phyloP scores from a whole-genome alignment of 495 filamentous ascomycete genomes.

The Coniosporium apollinis region DNA sequence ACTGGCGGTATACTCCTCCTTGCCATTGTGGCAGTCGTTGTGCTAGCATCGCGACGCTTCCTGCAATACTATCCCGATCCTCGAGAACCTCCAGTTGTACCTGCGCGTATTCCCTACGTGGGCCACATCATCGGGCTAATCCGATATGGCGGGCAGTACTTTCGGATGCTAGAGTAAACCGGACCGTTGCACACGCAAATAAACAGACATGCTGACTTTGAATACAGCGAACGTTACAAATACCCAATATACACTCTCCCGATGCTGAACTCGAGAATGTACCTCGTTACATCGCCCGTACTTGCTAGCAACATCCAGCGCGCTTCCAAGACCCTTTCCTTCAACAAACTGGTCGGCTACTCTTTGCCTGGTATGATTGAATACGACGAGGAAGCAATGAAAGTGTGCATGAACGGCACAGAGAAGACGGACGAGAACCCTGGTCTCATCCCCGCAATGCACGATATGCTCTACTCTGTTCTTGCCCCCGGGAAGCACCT shows the following conservation, averaged over 20 bases:
- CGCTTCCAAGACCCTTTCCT: slow-evolving; percentile 24
- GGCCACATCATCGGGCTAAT: slow-evolving; percentile 30
- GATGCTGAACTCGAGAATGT: slow-evolving; percentile 27
- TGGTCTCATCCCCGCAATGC: slow-evolving; percentile 9
- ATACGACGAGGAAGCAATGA: slow-evolving; percentile 9
- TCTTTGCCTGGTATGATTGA: slow-evolving; percentile 12
- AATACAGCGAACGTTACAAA: slow-evolving; percentile 2
- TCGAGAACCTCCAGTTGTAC: slow-evolving; percentile 29
- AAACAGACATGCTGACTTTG: too few relatives aligned
- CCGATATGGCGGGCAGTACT: slow-evolving; percentile 24
- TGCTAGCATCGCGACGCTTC: too few relatives aligned
- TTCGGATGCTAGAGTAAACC: slow-evolving; percentile 9
- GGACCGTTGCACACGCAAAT: too few relatives aligned
- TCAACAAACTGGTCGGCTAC: slow-evolving; percentile 18
- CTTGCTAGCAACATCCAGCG: slow-evolving; percentile 29
- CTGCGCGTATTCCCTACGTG: slow-evolving; percentile 24
- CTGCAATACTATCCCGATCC: too few relatives aligned
- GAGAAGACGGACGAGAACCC: slow-evolving; percentile 7
- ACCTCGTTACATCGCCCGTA: slow-evolving; percentile 27
- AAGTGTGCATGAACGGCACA: slow-evolving; percentile 5
- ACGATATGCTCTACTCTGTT: slow-evolving; percentile 12
- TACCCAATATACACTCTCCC: slow-evolving; percentile 29
- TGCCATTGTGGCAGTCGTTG: too few relatives aligned
- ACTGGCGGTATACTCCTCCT: too few relatives aligned
- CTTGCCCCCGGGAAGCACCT: slow-evolving; percentile 9